Conservation (phyloP, 1,284 basidiomycete genomes). For the Ustilago shanxiensis region DNA sequence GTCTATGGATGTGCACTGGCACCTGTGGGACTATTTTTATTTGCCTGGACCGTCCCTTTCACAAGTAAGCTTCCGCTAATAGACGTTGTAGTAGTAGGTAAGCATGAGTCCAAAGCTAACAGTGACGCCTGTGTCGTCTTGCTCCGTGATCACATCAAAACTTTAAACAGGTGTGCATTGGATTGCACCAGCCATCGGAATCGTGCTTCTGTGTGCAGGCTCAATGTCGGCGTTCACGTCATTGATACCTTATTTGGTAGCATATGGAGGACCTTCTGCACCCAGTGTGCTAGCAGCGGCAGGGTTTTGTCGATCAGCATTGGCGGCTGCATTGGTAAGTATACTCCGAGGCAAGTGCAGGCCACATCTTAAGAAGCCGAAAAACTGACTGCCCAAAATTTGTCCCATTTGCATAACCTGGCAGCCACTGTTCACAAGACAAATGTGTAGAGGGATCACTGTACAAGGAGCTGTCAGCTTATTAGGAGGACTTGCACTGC, state of each 20-base stretch:
- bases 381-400: too few species aligned
- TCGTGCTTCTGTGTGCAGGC: conserved; percentile 38
- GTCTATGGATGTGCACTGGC: conserved; percentile 42
- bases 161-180: conserved; percentile 27
- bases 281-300: conserved; percentile 44
- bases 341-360: not conserved
- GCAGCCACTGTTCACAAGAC: conserved; percentile 38
- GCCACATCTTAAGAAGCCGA: too few species aligned
- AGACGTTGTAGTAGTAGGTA: too few species aligned
- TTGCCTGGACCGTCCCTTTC: conserved; percentile 42
- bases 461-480: conserved; percentile 42
- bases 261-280: conserved; percentile 41
- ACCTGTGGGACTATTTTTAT: conserved; percentile 35
- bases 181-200: conserved; percentile 42
- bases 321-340: conserved; percentile 40
- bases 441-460: conserved; percentile 40
- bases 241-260: conserved; percentile 46
- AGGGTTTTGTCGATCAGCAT: conserved; percentile 39
- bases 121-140: not conserved
- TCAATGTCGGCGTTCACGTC: conserved; percentile 45
- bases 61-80: conserved; percentile 17
- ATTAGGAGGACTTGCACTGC: conserved; percentile 33
- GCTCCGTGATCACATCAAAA: not conserved
- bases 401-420: too few species aligned
- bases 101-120: not conserved